Conservation (phyloP, 495 filamentous ascomycete species). For the Collariella sp. region DNA sequence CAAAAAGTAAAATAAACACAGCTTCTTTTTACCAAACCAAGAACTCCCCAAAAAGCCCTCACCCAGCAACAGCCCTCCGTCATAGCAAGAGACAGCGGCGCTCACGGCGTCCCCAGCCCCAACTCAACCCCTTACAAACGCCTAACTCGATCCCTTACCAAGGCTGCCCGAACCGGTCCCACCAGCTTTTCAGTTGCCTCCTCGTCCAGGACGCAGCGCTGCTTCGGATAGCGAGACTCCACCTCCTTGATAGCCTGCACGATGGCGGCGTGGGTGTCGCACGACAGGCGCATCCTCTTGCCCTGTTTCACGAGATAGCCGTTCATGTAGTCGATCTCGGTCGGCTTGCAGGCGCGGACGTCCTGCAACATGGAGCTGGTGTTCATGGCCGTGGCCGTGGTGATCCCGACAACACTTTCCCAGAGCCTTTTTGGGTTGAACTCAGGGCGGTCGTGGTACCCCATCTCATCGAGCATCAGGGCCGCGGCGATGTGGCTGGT, state of each 20-base stretch:
- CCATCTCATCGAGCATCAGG: conserved; percentile 21
- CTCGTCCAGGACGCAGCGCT: no score
- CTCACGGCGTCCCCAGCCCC: no score
- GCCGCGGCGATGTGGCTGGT: conserved; percentile 49
- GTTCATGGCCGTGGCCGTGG: conserved; percentile 55
- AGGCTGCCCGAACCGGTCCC: no score
- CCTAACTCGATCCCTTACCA: no score
- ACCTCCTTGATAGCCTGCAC: background rate
- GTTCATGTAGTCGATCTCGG: conserved; percentile 74
- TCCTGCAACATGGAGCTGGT: conserved; percentile 78
- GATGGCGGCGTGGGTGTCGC: background rate
- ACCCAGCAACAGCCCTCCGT: no score
- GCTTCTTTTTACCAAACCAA: no score
- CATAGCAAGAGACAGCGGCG: no score
- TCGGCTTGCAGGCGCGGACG: conserved; percentile 45
- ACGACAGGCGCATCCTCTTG: background rate
- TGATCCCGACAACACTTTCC: conserved; percentile 35
- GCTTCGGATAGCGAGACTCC: background rate
- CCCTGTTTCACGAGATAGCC: conserved; percentile 62
- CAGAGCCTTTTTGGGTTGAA: conserved; percentile 30
- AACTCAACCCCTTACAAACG: no score
- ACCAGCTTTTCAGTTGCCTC: no score
- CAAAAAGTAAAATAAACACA: no score
- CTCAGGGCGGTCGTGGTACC: background rate
- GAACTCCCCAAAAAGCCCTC: no score